Percentiles rank a stretch among this genome's conserved stretches.
phyloP scores from a whole-genome alignment of 2,329 filamentous ascomycete genomes.

The Aspergillus sclerotialis region DNA sequence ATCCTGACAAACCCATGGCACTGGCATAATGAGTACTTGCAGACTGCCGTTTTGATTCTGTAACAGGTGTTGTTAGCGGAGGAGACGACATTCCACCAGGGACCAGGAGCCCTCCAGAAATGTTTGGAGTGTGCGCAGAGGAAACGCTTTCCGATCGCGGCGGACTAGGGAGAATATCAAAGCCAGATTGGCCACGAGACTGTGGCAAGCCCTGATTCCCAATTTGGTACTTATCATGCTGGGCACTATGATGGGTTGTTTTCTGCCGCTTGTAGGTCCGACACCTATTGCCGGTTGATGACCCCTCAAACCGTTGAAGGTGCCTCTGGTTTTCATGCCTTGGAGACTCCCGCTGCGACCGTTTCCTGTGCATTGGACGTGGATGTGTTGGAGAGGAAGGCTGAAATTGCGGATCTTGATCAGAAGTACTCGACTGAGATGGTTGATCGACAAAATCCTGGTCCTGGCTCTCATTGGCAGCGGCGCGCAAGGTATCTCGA shows the following conservation, averaged over 20 bases:
- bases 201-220: conserved; percentile 6
- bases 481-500: conserved; percentile 7
- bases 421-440: conserved; percentile 25
- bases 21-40: conserved; percentile 11
- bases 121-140: conserved; percentile 15
- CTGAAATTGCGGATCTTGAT: conserved; percentile 22
- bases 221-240: conserved; percentile 4
- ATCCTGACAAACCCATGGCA: conserved; percentile 8
- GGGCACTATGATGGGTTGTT: conserved; percentile 15
- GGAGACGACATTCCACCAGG: conserved; percentile 28
- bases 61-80: conserved; percentile 17
- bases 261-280: conserved; percentile 31
- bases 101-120: conserved; percentile 26
- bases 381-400: conserved; percentile 18
- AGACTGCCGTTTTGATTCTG: conserved; percentile 13
- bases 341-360: neutral
- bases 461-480: conserved; percentile 23
- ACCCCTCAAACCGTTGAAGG: conserved; percentile 2
- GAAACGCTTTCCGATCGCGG: conserved; percentile 30
- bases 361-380: conserved; percentile 1
- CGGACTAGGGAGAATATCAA: conserved; percentile 34
- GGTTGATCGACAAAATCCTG: conserved; percentile 26
- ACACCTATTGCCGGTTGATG: conserved; percentile 3
- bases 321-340: conserved; percentile 1
- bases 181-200: conserved; percentile 18